These are phyloP conservation scores for Debaryomyces tyrocola DNA, from an alignment of 805 yeast species.

Conservation along the genomic window DNA sequence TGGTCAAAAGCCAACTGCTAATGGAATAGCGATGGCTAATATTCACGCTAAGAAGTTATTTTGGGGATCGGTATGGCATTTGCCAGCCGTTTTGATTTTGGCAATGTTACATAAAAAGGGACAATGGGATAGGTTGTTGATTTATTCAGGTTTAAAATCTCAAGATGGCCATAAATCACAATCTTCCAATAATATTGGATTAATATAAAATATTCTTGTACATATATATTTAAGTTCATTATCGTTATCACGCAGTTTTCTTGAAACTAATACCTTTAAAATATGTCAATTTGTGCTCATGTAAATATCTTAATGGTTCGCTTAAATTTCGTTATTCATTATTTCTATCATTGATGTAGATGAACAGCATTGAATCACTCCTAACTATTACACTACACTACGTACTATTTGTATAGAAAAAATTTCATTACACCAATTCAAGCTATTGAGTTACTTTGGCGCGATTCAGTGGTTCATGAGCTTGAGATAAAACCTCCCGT, in stretches of 20 bases:
- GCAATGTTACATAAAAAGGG: constrained; percentile 96
- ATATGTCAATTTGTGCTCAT: no score
- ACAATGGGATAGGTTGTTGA: constrained; percentile 71
- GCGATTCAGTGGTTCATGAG: no score
- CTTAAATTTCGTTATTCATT: no score
- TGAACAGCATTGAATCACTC: no score
- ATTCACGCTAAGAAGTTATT: constrained; percentile 79
- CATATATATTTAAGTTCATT: neutral
- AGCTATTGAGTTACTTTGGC: no score
- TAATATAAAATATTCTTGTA: neutral
- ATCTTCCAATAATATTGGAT: neutral
- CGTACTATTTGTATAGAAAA: no score
- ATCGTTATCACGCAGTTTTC: no score
- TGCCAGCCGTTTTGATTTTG: constrained; percentile 83
- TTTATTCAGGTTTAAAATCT: constrained; percentile 21
- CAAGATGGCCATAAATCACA: neutral
- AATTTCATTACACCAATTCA: no score
- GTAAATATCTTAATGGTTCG: no score
- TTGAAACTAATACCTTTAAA: neutral
- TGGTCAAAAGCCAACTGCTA: constrained; percentile 45
- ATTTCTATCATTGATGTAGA: no score
- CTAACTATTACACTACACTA: no score
- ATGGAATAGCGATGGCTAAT: constrained; percentile 61
- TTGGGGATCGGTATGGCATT: constrained; percentile 93
- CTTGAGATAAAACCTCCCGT: no score